A percentile compares a stretch with the other conserved stretches of the same genome.
Conservation (phyloP, 805 yeast species). For the Candida arabinofermentans region DNA sequence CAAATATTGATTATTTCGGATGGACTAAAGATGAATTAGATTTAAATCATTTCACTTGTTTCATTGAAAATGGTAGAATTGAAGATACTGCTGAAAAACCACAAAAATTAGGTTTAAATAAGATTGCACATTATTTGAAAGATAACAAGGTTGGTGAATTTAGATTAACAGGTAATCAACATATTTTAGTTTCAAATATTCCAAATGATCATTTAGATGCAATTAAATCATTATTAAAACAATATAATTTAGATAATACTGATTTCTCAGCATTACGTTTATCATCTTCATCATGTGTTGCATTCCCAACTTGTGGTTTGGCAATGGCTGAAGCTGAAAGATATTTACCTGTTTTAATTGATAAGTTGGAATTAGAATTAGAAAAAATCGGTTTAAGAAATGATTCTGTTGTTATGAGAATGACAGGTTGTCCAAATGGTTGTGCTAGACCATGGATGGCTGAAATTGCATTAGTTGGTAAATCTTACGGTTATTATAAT, state of each 20-base stretch:
- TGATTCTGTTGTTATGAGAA: constrained; percentile 92
- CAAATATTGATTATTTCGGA: constrained; percentile 89
- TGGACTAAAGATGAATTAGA: constrained; percentile 89
- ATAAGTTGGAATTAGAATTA: constrained; percentile 78
- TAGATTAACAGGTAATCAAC: constrained; percentile 95
- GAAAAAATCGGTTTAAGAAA: constrained; percentile 93
- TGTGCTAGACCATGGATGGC: constrained; percentile 99
- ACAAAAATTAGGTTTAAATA: constrained; percentile 81
- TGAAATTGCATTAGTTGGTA: constrained; percentile 92
- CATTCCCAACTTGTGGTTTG: constrained; percentile 96
- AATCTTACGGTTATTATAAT: constrained; percentile 90
- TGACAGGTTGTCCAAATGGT: constrained; percentile 99
- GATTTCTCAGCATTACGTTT: constrained; percentile 79
- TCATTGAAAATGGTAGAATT: constrained; percentile 94
- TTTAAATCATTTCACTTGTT: constrained; percentile 84
- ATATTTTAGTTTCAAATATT: constrained; percentile 70
- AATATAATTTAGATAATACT: constrained; percentile 81
- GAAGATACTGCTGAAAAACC: constrained; percentile 89
- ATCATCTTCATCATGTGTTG: constrained; percentile 95
- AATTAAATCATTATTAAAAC: constrained; percentile 59
- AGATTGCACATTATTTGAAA: constrained; percentile 67
- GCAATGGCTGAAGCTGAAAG: constrained; percentile 99
- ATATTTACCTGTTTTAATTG: constrained; percentile 75
- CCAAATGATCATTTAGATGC: constrained; percentile 61
- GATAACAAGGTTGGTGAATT: constrained; percentile 71